Evolutionary conservation across 768 basidiomycete genomes (phyloP).

Genomic region (Suillus subalutaceus): DNA sequence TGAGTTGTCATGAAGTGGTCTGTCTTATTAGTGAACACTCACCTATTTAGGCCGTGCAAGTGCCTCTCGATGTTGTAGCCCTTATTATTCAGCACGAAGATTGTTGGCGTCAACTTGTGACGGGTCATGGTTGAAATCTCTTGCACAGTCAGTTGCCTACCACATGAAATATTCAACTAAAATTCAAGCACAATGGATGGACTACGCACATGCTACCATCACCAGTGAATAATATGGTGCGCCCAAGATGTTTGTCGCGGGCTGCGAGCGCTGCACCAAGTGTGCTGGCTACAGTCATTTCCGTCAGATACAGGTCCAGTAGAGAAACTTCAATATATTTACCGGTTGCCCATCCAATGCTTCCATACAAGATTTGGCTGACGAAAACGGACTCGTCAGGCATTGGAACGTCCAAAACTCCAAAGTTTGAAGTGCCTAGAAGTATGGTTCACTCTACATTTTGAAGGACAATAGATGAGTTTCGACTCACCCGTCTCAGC

Average conservation of each 20-base stretch:
- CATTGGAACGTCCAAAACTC: constrained; percentile 78
- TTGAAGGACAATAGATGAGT: not conserved
- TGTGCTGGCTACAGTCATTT: constrained; percentile 47
- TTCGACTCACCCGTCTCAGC: constrained; percentile 74
- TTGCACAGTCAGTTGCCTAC: constrained; percentile 77
- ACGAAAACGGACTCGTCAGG: constrained; percentile 70
- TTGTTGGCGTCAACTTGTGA: constrained; percentile 72
- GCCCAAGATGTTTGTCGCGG: constrained; percentile 56
- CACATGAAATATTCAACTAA: constrained; percentile 12
- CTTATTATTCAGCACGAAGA: constrained; percentile 80
- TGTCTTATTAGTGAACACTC: constrained; percentile 9
- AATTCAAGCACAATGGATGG: not conserved
- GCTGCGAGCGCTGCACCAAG: constrained; percentile 85
- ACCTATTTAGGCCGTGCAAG: constrained; percentile 67
- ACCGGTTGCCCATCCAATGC: constrained; percentile 90
- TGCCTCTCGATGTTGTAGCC: constrained; percentile 89
- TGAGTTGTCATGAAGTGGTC: not conserved
- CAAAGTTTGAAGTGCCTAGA: constrained; percentile 78
- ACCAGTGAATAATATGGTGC: constrained; percentile 85
- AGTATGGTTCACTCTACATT: not conserved
- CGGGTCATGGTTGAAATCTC: constrained; percentile 86
- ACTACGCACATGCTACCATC: constrained; percentile 74
- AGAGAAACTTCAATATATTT: constrained; percentile 23
- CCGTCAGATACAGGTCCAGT: not conserved
- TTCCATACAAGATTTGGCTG: constrained; percentile 87